Evolutionary conservation across 176 grass and related monocot species (phyloP), one percentile per base, ranked within the genome.

Genomic region (Zoysia japonica): DNA sequence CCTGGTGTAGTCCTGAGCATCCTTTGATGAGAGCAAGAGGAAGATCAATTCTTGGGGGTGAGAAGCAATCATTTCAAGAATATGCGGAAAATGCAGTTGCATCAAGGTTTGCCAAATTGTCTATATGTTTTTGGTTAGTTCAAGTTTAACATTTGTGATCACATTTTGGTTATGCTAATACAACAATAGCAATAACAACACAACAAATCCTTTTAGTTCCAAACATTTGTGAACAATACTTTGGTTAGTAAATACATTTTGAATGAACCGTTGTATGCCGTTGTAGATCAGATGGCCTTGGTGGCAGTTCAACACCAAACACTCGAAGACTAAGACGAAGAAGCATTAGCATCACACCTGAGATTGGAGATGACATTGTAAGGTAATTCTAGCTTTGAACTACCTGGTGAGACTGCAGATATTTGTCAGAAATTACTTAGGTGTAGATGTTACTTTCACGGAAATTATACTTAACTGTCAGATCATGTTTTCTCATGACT

Each of bases 311-410:
- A 73, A 93, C 88, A 82, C 85, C 88, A 89, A 82, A 84, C 70
- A 16, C 83, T 85, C 90, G 88, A 82, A 91, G 96, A 85, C 89
- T 98, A 85, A 86, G 92, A 80, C 72, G 88, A 86, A 90, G 96
- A 93, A 99, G 92, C 79, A 95, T 95, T 81, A 99, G 96, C 72
- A 99, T 99, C 61, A 99, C 96, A 65, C 96, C 96, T 71, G 96
- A 99, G 88, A 95, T 99, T 82, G 86, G 96, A 67, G 96, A 99
- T 86, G 92, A 99, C 76, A 99, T 99, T 70, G 96, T 89, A 84
- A 95, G 96, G 96, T 99, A 86, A 85, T 83, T 68, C 57, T 57
- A 75, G 12, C 51, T 90, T 88, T 65, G 39, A 80, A 65, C 54
- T 40, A 72, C 55, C 52, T 66, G 60, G 80, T 76, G 51, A 61